phyloP scores from a whole-genome alignment of 2,329 filamentous ascomycete species.

The Epichloe sibirici region DNA sequence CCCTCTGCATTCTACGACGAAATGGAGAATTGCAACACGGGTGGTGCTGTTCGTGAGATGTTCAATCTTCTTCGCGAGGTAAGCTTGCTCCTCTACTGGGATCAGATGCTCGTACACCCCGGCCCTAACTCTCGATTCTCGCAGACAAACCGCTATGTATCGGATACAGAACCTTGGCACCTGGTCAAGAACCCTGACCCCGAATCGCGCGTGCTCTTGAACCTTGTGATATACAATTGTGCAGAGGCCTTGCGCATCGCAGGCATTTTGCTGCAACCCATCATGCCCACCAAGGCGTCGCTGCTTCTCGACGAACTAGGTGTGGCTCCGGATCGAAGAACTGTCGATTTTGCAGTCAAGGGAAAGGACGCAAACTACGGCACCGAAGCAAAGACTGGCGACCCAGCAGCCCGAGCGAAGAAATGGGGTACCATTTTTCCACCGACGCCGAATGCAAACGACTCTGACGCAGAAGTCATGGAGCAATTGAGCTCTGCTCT shows the following conservation, averaged over 20 bases:
- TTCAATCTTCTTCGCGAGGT: slow-evolving; percentile 52
- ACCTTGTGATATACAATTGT: slow-evolving; percentile 54
- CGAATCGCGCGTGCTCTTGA: slow-evolving; percentile 28
- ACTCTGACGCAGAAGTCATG: slow-evolving; percentile 13
- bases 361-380: slow-evolving; percentile 64
- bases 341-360: slow-evolving; percentile 47
- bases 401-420: slow-evolving; percentile 19
- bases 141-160: slow-evolving; percentile 37
- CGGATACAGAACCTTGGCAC: slow-evolving; percentile 56
- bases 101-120: too few relatives aligned
- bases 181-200: slow-evolving; percentile 27
- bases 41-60: slow-evolving; percentile 51
- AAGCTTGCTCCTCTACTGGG: slow-evolving; percentile 6
- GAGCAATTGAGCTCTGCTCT: slow-evolving; percentile 9
- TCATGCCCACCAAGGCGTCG: slow-evolving; percentile 70
- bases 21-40: slow-evolving; percentile 54
- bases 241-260: slow-evolving; percentile 68
- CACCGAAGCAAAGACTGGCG: slow-evolving; percentile 13
- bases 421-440: slow-evolving; percentile 39
- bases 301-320: slow-evolving; percentile 67
- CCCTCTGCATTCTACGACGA: slow-evolving; percentile 26
- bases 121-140: too few relatives aligned
- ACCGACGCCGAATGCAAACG: slow-evolving; percentile 20
- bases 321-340: slow-evolving; percentile 50
- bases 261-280: slow-evolving; percentile 79